A percentile compares a stretch with the other conserved stretches of the same genome.
phyloP scores from a whole-genome alignment of 495 filamentous ascomycete species.

The Talaromyces adpressus region DNA sequence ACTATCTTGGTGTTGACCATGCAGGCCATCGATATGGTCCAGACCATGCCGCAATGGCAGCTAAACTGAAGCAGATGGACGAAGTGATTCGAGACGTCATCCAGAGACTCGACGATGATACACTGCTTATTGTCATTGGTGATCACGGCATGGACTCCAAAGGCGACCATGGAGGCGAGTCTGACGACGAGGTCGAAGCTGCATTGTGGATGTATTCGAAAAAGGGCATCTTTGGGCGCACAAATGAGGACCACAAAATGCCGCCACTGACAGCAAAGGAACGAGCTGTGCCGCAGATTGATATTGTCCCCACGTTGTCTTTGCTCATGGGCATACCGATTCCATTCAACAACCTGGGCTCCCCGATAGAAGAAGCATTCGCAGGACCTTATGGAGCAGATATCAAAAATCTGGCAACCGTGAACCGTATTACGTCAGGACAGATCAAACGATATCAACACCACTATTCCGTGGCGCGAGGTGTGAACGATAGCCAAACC shows the following conservation, averaged over 20 bases:
- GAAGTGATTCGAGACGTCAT: conserved; percentile 64
- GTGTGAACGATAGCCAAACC: conserved; percentile 51
- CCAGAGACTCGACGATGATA: conserved; percentile 69
- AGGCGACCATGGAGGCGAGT: conserved; percentile 95
- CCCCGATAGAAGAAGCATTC: conserved; percentile 92
- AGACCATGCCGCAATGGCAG: conserved; percentile 83
- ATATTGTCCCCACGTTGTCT: conserved; percentile 86
- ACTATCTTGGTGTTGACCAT: conserved; percentile 94
- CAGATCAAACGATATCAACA: conserved; percentile 86
- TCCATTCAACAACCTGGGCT: conserved; percentile 95
- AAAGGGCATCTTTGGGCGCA: conserved; percentile 71
- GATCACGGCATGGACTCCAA: conserved; percentile 98
- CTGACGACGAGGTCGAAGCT: conserved; percentile 87
- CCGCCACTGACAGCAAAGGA: conserved; percentile 72
- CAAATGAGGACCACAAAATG: conserved; percentile 45
- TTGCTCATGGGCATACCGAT: conserved; percentile 85
- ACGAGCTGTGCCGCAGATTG: conserved; percentile 86
- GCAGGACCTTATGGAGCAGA: conserved; percentile 57
- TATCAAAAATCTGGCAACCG: conserved; percentile 66
- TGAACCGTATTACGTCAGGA: conserved; percentile 69
- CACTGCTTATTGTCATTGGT: conserved; percentile 90
- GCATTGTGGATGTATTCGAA: conserved; percentile 99
- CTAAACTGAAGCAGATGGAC: conserved; percentile 91
- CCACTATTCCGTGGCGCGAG: conserved; percentile 53
- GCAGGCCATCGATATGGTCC: conserved; percentile 95